phyloP scores from a whole-genome alignment of 495 filamentous ascomycete species.

The Xylaria flabelliformis region DNA sequence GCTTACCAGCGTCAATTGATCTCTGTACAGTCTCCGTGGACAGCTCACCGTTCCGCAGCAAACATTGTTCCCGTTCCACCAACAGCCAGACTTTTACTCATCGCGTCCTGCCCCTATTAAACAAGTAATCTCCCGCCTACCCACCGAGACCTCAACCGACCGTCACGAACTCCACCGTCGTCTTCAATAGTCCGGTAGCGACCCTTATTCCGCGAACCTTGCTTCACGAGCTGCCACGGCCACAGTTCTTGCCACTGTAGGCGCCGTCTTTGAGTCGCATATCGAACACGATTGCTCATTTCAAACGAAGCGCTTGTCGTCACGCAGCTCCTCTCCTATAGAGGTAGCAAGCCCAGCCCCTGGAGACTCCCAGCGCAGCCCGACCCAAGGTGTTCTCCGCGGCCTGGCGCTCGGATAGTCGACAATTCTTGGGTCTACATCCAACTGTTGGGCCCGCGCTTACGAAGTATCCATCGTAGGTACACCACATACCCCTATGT shows the following conservation, averaged over 20 bases:
- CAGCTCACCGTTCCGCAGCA: conserved; percentile 2
- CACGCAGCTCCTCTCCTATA: conserved; percentile 36
- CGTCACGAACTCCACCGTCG: background rate
- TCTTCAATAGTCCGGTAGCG: background rate
- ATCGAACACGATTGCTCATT: conserved; percentile 49
- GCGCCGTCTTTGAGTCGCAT: conserved; percentile 48
- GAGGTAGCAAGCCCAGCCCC: conserved; percentile 48
- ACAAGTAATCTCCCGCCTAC: background rate
- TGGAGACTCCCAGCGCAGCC: conserved; percentile 35
- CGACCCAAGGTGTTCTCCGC: conserved; percentile 49
- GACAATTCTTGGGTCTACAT: background rate
- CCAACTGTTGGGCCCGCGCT: conserved; percentile 9
- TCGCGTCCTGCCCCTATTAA: background rate
- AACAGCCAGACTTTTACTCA: background rate
- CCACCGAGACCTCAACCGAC: conserved; percentile 3
- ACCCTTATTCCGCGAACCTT: background rate
- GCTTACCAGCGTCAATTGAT: background rate
- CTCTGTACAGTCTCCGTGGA: background rate
- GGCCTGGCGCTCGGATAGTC: background rate
- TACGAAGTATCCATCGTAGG: conserved; percentile 39
- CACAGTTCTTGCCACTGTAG: conserved; percentile 44
- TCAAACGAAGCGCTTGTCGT: conserved; percentile 31
- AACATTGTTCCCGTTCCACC: background rate
- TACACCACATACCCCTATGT: conserved; percentile 67
- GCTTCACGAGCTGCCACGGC: background rate